Base-by-base conservation (phyloP, 306 rosid genomes). In the Erythrophleum fordii region DNA sequence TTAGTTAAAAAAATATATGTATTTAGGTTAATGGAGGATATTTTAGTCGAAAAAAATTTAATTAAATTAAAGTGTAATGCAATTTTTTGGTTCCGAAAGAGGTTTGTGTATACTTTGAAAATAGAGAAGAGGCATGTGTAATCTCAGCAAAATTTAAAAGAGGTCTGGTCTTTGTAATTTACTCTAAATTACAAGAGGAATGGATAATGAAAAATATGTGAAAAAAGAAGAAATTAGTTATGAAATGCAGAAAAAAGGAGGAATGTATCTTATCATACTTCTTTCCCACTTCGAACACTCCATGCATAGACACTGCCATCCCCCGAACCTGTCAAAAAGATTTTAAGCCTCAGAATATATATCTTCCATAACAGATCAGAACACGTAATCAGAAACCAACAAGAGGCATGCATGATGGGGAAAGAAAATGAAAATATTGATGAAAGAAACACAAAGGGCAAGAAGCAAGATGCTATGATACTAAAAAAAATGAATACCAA, bases 301-400 rank as follows among this genome's bases (percentile, higher is more conserved):
- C 99, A 95, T 9, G 97, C 97, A 82, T 86, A 87, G 78, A 95
- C 95, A 77, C 93, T 91, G 68, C 99, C 97, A 85, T 90, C 91
- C 70, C 97, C 99, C 4, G 97, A 95, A 73, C 99, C 99, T 95
- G 89, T 67, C 82, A 83, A 29, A 25, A 75, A 66, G 79, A 35
- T 51, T 67, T 25, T 74, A 77, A 66, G 80, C 60, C 12, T 35
- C 73, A 49, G 58, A 69, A 75, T 68, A 34, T 70, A 46, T 68
- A 65, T 76, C 67, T 71, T 56, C 81, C 64, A 78, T 48, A 44
- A 75, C 20, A 83, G 68, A 73, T 80, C 65, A 37, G 60, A 16
- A 73, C 31, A 53, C 46, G 58, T 44, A 64, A 72, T 72, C 28
- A 83, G 72, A 28, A 71, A 72, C 68, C 71, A 53, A 77, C 48